These are phyloP conservation scores for Cladophialophora bantiana DNA, from an alignment of 2,329 filamentous ascomycete species.

Conservation along the genomic window DNA sequence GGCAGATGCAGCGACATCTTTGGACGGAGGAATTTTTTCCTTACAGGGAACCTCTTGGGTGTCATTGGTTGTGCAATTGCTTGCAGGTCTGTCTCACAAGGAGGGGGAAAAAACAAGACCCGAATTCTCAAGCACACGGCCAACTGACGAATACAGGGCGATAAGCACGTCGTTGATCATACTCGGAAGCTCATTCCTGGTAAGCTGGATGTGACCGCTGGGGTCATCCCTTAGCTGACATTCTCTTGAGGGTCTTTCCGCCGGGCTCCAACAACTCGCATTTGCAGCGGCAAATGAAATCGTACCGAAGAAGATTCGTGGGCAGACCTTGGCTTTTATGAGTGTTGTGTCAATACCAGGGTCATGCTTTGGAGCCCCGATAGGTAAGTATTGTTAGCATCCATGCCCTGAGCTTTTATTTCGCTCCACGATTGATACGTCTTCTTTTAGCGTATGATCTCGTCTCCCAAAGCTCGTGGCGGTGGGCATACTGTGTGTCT, in stretches of 20 bases:
- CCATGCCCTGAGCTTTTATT: neutral
- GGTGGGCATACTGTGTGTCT: conserved; percentile 27
- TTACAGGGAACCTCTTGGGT: conserved; percentile 25
- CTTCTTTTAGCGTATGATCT: conserved; percentile 20
- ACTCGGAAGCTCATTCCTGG: conserved; percentile 25
- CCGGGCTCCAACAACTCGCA: conserved; percentile 25
- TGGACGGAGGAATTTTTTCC: conserved; percentile 27
- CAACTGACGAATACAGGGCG: conserved; percentile 16
- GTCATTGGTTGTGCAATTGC: conserved; percentile 24
- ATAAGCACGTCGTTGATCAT: conserved; percentile 20
- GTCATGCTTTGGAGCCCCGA: conserved; percentile 23
- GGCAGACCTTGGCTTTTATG: conserved; percentile 28
- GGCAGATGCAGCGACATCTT: conserved; percentile 30
- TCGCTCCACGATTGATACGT: conserved; percentile 1
- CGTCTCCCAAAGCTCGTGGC: conserved; percentile 16
- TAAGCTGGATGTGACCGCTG: neutral
- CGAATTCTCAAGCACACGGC: neutral
- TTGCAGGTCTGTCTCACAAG: neutral
- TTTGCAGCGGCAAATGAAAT: conserved; percentile 28
- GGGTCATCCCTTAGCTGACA: conserved; percentile 2
- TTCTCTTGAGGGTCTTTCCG: conserved; percentile 17
- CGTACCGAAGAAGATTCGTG: conserved; percentile 29
- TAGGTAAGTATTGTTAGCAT: conserved; percentile 10
- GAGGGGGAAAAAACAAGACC: neutral
- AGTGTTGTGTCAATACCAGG: conserved; percentile 25